Evolutionary conservation across 805 yeast genomes (phyloP).

Genomic region (Clavispora santaluciae): DNA sequence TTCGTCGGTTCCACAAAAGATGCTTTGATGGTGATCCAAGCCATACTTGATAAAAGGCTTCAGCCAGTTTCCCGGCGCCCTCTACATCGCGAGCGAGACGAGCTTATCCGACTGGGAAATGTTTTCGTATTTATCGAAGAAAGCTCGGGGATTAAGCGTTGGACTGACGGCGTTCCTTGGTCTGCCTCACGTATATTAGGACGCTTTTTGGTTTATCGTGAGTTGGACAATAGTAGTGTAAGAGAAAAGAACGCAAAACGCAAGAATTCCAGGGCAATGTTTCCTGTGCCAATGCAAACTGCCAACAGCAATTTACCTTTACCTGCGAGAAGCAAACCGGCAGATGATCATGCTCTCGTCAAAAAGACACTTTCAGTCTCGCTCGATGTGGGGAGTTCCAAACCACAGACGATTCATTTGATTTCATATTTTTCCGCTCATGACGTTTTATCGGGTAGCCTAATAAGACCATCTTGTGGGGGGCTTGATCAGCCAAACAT

Average conservation of each 20-base stretch:
- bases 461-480: constrained; percentile 55
- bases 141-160: constrained; percentile 76
- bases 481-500: constrained; percentile 48
- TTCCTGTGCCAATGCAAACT: background rate
- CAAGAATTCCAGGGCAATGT: constrained; percentile 25
- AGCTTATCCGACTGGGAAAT: constrained; percentile 67
- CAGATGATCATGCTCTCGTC: constrained; percentile 67
- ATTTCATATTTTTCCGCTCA: constrained; percentile 74
- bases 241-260: constrained; percentile 42
- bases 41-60: constrained; percentile 59
- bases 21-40: constrained; percentile 77
- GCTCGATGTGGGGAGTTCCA: constrained; percentile 28
- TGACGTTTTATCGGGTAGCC: constrained; percentile 59
- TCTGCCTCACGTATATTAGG: constrained; percentile 87
- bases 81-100: constrained; percentile 66
- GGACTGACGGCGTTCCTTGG: constrained; percentile 98
- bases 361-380: constrained; percentile 77
- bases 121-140: constrained; percentile 85
- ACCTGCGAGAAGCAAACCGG: constrained; percentile 15
- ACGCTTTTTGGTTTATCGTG: constrained; percentile 78
- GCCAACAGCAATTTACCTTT: background rate
- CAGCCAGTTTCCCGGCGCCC: constrained; percentile 72
- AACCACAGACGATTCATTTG: constrained; percentile 56
- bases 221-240: constrained; percentile 39
- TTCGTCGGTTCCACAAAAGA: constrained; percentile 79